Evolutionary conservation across 768 basidiomycete genomes (phyloP).

Genomic region (Panellus pusillus): DNA sequence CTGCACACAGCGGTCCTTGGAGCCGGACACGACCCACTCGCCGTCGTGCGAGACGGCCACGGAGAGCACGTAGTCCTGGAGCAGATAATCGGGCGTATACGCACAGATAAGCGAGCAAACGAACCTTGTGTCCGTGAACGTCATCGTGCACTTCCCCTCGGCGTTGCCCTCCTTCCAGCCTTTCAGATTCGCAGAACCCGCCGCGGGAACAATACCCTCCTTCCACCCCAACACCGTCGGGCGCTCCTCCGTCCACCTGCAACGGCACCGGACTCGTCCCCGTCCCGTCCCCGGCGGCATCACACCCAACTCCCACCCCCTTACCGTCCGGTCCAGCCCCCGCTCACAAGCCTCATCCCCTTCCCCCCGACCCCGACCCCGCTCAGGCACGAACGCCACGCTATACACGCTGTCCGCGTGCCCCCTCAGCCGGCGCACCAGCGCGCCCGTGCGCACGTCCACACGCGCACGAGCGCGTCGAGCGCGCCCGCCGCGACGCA

Average conservation of each 20-base stretch:
- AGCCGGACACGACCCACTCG: slow-evolving; percentile 77
- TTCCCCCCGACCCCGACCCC: slow-evolving; percentile 8
- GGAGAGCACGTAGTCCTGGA: slow-evolving; percentile 62
- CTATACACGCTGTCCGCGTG: slow-evolving; percentile 70
- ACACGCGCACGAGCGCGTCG: slow-evolving; percentile 67
- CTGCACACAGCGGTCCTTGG: slow-evolving; percentile 79
- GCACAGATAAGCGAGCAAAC: slow-evolving; percentile 34
- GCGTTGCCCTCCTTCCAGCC: slow-evolving; percentile 57
- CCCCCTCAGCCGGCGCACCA: slow-evolving; percentile 60
- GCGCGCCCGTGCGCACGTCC: slow-evolving; percentile 55
- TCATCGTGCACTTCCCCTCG: slow-evolving; percentile 65
- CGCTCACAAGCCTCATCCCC: slow-evolving; percentile 45
- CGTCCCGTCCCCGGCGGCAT: not conserved
- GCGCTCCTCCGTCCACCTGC: slow-evolving; percentile 18
- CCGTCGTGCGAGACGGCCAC: slow-evolving; percentile 76
- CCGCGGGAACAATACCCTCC: slow-evolving; percentile 39
- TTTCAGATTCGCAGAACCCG: slow-evolving; percentile 1
- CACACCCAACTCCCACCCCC: slow-evolving; percentile 13
- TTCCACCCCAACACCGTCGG: slow-evolving; percentile 66
- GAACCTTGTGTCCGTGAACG: slow-evolving; percentile 90
- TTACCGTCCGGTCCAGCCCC: slow-evolving; percentile 52
- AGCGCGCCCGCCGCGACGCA: slow-evolving; percentile 55
- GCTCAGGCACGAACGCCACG: slow-evolving; percentile 74
- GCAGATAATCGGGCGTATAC: slow-evolving; percentile 55
- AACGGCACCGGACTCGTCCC: not conserved